Evolutionary conservation across 228 moss, liverwort and hornwort genomes (phyloP), one percentile per base, ranked within the genome.

Genomic region (Sphagnum magellanicum): DNA sequence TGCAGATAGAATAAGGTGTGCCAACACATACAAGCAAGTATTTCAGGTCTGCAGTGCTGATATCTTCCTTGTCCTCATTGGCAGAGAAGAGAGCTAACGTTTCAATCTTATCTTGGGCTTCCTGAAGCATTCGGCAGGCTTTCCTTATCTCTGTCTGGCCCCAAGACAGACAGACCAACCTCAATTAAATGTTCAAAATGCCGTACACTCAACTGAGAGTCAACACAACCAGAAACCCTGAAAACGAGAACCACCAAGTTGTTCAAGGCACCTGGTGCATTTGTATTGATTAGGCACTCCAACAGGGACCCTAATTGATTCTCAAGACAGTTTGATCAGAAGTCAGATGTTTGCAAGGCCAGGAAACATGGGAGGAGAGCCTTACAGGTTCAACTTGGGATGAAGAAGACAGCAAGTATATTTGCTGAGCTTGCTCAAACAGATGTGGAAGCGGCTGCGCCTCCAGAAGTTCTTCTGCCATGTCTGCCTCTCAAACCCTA

Each of bases 21-120:
- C 68, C 67, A 47, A 59, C 49, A 67, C 75, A 50, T 74, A 89
- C 91, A 74, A 98, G 74, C 67, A 98, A 83, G 68, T 89, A 98
- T 71, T 98, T 98, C 78, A 98, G 79, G 83, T 98, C 89, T 32
- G 79, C 79, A 6, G 94, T 98, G 76, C 89, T 87, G 55, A 98
- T 88, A 52, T 98, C 98, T 77, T 98, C 98, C 72, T 92, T 98
- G 60, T 93, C 94, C 83, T 98, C 98, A 67, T 98, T 98, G 5
- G 80, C 77, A 74, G 98, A 98, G 67, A 98, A 98, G 1, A 98
- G 81, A 50, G 83, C 86, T 70, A 98, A 83, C 73, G 89, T 91
- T 52, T 90, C 90, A 79, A 92, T 79, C 16, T 89, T 88, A 47
- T 90, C 92, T 72, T 90, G 87, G 71, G 89, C 90, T 32, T 79